These are phyloP conservation scores for Physaria fendleri DNA, from an alignment of 345 rosid species.

Conservation along the genomic window DNA sequence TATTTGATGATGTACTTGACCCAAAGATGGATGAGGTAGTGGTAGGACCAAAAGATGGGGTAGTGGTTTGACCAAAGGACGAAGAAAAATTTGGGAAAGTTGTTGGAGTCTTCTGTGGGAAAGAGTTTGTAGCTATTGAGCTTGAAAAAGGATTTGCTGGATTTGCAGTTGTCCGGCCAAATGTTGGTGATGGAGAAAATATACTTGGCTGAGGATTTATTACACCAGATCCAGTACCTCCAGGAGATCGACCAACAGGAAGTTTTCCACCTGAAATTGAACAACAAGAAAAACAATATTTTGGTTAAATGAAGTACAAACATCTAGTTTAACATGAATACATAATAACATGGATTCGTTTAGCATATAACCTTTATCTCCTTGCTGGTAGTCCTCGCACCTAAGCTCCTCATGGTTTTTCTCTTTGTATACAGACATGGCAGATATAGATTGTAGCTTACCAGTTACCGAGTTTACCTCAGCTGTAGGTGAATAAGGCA, in stretches of 20 bases:
- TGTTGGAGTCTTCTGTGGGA: slow-evolving; percentile 42
- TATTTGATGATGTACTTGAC: slow-evolving; percentile 39
- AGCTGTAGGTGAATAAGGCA: slow-evolving; percentile 53
- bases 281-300: slow-evolving; percentile 8
- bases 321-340: background rate
- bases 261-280: slow-evolving; percentile 60
- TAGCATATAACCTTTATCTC: slow-evolving; percentile 73
- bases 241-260: slow-evolving; percentile 54
- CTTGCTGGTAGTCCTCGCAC: slow-evolving; percentile 95
- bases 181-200: slow-evolving; percentile 42
- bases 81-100: slow-evolving; percentile 32
- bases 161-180: slow-evolving; percentile 49
- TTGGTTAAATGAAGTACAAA: background rate
- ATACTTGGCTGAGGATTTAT: slow-evolving; percentile 43
- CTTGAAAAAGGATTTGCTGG: slow-evolving; percentile 48
- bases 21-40: slow-evolving; percentile 42
- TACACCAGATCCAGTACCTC: slow-evolving; percentile 42
- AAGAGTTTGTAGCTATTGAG: slow-evolving; percentile 38
- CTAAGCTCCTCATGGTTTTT: slow-evolving; percentile 66
- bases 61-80: slow-evolving; percentile 33
- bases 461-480: slow-evolving; percentile 50
- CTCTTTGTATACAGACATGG: no score
- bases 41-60: slow-evolving; percentile 26
- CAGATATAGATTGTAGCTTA: no score
- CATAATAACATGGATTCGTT: background rate